Base-by-base conservation (phyloP, 1,284 basidiomycete genomes). In the Farysia itapuensis region DNA sequence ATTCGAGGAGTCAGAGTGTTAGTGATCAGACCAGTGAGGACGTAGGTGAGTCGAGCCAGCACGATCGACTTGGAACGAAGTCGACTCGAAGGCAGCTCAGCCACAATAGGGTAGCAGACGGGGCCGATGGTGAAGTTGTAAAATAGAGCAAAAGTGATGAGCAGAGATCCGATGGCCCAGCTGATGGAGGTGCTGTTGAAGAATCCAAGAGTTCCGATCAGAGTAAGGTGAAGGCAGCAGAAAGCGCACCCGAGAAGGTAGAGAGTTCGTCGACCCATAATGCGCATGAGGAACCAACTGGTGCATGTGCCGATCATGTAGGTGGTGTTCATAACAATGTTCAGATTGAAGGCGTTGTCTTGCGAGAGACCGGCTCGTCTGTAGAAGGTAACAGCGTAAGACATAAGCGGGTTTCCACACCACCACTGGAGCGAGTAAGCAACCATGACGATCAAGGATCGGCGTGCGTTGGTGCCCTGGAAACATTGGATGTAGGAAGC, bases 11-110 rank as follows among this genome's bases (percentile, higher is more conserved):
- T 75, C 43, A 80, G 69, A 48, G 79, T 75, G 58, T 80, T 80
- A 61, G 79, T 77, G 32, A 75, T 60, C 45, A 67, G 47, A 19
- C 64, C 49, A 13, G 50, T 58, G 19, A 65, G 28, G 54, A 79
- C 78, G 75, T 81, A 81, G 4, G 74, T 56, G 45, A 77, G 77
- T 36, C 82, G 78, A 23, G 80, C 78, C 19, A 83, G 75, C 1
- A 79, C 82, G 52, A 82, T 78, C 2, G 81, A 81, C 75, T 83
- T 83, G 60, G 80, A 78, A 15, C 79, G 73, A 5, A 81, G 75
- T 19, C 80, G 76, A 15, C 79, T 78, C n/a, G 80, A 78, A 0
- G 78, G 73, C 31, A 81, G 69, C 43, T 82, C 81, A 14, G 79
- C 78, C 7, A 81, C 80, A 36, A 81, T 69, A 30, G 76, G 77